phyloP scores from a whole-genome alignment of 2,329 filamentous ascomycete genomes.

The Tolypocladium album region DNA sequence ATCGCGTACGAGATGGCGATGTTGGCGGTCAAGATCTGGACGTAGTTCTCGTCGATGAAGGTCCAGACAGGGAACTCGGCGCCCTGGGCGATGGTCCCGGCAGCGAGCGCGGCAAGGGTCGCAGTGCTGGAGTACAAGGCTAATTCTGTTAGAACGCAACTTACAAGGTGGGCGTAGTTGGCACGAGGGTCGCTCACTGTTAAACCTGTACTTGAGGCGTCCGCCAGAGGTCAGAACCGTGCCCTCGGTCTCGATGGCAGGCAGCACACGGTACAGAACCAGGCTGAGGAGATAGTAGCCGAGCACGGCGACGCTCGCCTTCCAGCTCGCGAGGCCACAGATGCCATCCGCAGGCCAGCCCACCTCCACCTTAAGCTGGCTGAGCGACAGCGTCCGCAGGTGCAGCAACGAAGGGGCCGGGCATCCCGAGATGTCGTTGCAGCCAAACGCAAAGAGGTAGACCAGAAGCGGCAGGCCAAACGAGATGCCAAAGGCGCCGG shows the following conservation, averaged over 20 bases:
- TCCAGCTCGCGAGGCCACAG: constrained; percentile 56
- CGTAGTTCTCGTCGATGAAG: constrained; percentile 84
- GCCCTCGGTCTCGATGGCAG: constrained; percentile 62
- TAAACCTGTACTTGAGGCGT: constrained; percentile 72
- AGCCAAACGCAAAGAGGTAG: constrained; percentile 72
- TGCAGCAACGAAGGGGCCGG: constrained; percentile 71
- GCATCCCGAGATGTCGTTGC: constrained; percentile 89
- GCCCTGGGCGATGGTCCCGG: constrained; percentile 67
- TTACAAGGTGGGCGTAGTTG: background rate
- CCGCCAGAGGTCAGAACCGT: constrained; percentile 60
- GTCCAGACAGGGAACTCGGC: constrained; percentile 82
- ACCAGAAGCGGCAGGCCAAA: constrained; percentile 71
- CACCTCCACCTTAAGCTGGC: constrained; percentile 65
- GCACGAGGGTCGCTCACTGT: constrained; percentile 35
- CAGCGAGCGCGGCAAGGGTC: constrained; percentile 59
- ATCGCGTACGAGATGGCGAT: constrained; percentile 64
- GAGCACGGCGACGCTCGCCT: constrained; percentile 58
- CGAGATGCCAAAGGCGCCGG: constrained; percentile 67
- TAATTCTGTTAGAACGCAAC: constrained; percentile 18
- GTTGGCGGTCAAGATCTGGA: constrained; percentile 76
- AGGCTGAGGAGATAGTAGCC: constrained; percentile 72
- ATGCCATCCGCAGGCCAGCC: constrained; percentile 71
- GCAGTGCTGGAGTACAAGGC: constrained; percentile 67
- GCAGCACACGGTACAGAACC: constrained; percentile 65
- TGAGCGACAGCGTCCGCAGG: constrained; percentile 59